Evolutionary conservation across 2,329 filamentous ascomycete genomes (phyloP).

Genomic region (Elsinoe batatas): DNA sequence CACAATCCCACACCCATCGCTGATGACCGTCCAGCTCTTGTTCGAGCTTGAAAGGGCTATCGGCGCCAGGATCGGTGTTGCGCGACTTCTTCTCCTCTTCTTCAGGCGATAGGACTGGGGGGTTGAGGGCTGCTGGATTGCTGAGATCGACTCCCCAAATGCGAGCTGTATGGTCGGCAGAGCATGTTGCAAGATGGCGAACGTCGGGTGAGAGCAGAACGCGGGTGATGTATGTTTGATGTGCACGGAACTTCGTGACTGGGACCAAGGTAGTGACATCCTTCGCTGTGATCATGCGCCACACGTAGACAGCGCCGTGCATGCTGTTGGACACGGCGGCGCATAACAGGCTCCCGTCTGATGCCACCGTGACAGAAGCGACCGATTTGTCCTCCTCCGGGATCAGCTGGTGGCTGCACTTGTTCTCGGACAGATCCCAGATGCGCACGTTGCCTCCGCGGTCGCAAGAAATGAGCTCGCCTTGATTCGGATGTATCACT

Average conservation of each 20-base stretch:
- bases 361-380: slow-evolving; percentile 89
- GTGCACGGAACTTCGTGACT: slow-evolving; percentile 79
- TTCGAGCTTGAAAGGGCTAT: slow-evolving; percentile 59
- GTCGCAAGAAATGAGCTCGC: slow-evolving; percentile 94
- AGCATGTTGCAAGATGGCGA: slow-evolving; percentile 87
- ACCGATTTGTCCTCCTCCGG: slow-evolving; percentile 93
- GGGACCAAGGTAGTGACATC: slow-evolving; percentile 78
- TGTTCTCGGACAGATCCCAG: slow-evolving; percentile 95
- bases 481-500: slow-evolving; percentile 98
- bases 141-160: slow-evolving; percentile 82
- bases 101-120: background rate
- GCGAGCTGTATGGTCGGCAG: slow-evolving; percentile 85
- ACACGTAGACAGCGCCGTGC: slow-evolving; percentile 93
- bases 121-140: slow-evolving; percentile 13
- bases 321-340: slow-evolving; percentile 67
- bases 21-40: slow-evolving; percentile 84
- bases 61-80: slow-evolving; percentile 3
- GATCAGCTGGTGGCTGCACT: slow-evolving; percentile 90
- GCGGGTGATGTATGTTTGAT: slow-evolving; percentile 86
- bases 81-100: slow-evolving; percentile 16
- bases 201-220: slow-evolving; percentile 88
- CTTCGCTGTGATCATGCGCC: slow-evolving; percentile 77
- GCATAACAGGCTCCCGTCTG: slow-evolving; percentile 83
- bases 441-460: slow-evolving; percentile 84
- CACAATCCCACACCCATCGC: slow-evolving; percentile 96